phyloP scores from a whole-genome alignment of 495 filamentous ascomycete species.

The Neurospora tetraspora region DNA sequence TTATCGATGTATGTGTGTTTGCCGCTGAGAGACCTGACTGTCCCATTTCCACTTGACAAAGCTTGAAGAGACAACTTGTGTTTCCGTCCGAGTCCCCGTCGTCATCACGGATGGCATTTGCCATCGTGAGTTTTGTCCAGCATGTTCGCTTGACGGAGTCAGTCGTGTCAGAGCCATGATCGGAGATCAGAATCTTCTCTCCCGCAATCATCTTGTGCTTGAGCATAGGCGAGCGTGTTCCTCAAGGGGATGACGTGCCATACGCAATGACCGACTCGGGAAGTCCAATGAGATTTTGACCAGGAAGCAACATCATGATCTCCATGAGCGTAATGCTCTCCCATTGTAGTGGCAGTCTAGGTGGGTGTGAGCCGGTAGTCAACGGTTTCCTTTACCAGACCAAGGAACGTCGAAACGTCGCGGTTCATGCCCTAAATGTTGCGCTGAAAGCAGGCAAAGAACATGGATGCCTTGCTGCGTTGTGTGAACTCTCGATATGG shows the following conservation, averaged over 20 bases:
- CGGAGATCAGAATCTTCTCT: not conserved
- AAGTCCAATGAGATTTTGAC: no score
- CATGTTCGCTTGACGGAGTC: not conserved
- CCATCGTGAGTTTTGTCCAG: not conserved
- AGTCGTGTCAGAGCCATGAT: not conserved
- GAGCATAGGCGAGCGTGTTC: no score
- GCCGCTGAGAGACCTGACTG: not conserved
- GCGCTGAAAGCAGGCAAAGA: no score
- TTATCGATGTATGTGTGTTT: not conserved
- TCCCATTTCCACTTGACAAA: not conserved
- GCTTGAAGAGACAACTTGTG: not conserved
- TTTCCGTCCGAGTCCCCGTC: not conserved
- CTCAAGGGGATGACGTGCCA: no score
- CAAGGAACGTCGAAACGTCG: not conserved
- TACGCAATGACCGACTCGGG: no score
- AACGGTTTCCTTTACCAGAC: not conserved
- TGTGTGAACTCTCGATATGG: not conserved
- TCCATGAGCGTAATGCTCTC: no score
- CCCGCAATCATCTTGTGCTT: not conserved
- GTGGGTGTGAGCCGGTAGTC: not conserved
- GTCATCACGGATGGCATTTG: not conserved
- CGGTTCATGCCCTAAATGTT: no score
- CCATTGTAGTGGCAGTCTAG: no score
- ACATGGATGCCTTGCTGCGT: no score
- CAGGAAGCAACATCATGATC: no score